These are phyloP conservation scores for Xylaria venustula DNA, from an alignment of 495 filamentous ascomycete genomes.

Conservation along the genomic window DNA sequence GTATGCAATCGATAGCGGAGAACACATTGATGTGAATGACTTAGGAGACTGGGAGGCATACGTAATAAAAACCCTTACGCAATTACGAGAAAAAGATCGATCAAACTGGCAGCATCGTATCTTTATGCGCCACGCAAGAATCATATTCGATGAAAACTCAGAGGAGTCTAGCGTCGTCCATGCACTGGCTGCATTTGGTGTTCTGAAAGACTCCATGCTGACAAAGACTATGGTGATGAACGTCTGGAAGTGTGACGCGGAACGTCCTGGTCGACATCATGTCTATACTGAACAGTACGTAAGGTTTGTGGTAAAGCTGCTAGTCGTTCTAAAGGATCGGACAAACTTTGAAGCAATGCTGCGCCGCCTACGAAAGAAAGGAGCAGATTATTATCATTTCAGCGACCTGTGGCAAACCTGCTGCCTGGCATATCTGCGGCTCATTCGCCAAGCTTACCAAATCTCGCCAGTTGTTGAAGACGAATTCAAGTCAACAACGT, in stretches of 20 bases:
- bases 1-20: conserved; percentile 38
- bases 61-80: conserved; percentile 67
- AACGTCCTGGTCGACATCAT: conserved; percentile 88
- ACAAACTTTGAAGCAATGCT: conserved; percentile 76
- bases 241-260: conserved; percentile 93
- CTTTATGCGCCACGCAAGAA: conserved; percentile 71
- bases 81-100: conserved; percentile 82
- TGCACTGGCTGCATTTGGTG: conserved; percentile 65
- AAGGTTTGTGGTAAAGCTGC: conserved; percentile 70
- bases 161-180: conserved; percentile 28
- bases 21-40: conserved; percentile 40
- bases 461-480: conserved; percentile 70
- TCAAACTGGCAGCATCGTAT: conserved; percentile 97
- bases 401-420: conserved; percentile 79
- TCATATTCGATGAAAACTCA: conserved; percentile 59
- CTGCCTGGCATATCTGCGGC: conserved; percentile 68
- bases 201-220: conserved; percentile 83
- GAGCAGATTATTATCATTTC: conserved; percentile 83
- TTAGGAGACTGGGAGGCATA: conserved; percentile 71
- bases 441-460: conserved; percentile 67
- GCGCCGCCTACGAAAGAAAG: conserved; percentile 77
- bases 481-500: conserved; percentile 72
- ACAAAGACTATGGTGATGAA: conserved; percentile 93
- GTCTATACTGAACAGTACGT: conserved; percentile 92
- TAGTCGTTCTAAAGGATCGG: conserved; percentile 74